Conservation (phyloP, 2,329 filamentous ascomycete genomes). For the Rutstroemia sp. region DNA sequence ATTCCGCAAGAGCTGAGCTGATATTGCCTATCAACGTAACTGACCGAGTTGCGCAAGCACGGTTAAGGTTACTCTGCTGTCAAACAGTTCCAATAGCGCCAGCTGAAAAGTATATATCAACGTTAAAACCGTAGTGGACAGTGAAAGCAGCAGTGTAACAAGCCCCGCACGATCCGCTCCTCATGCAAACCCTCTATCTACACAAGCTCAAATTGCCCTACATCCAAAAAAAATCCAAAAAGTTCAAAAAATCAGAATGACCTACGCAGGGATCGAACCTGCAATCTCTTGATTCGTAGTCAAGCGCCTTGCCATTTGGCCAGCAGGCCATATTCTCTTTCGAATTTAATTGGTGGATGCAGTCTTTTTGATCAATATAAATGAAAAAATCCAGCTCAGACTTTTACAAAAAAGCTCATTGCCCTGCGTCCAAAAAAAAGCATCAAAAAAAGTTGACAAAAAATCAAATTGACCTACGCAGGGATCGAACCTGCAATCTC, state of each 20-base stretch:
- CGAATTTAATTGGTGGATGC: too few species aligned
- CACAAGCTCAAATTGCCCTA: neutral
- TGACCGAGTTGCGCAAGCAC: too few species aligned
- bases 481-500: constrained; percentile 40
- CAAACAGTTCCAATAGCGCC: neutral
- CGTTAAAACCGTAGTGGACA: too few species aligned
- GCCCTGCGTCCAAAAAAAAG: neutral
- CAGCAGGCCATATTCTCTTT: constrained; percentile 12
- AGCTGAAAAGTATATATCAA: neutral
- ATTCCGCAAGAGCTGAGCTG: too few species aligned
- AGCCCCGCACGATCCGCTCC: too few species aligned
- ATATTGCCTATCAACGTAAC: too few species aligned
- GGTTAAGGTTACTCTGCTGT: too few species aligned
- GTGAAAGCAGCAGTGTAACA: too few species aligned
- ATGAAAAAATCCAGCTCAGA: too few species aligned
- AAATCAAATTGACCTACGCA: constrained; percentile 19
- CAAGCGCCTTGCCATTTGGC: constrained; percentile 13
- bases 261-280: constrained; percentile 34
- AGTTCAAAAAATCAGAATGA: neutral
- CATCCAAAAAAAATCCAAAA: neutral
- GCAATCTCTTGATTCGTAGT: constrained; percentile 37
- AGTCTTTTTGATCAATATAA: too few species aligned
- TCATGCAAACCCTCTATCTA: neutral
- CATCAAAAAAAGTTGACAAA: neutral
- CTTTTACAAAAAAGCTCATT: too few species aligned